These are phyloP conservation scores for Gossypium schwendimanii DNA, from an alignment of 441 rosid species.

Conservation along the genomic window DNA sequence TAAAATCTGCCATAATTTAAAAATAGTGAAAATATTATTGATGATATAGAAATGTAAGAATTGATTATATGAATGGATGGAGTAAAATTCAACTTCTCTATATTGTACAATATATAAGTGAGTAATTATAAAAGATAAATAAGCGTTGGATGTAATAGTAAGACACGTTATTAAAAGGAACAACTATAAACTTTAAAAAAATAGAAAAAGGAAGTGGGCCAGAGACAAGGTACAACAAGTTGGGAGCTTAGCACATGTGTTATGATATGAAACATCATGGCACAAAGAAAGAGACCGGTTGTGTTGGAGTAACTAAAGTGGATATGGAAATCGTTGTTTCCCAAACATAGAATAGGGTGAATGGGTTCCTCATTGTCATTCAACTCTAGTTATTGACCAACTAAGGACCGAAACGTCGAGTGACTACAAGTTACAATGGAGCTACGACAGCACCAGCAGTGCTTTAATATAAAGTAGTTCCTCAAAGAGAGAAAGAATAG, in stretches of 20 bases:
- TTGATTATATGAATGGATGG: too few species aligned
- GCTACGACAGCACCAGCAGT: neutral
- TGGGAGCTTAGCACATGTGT: neutral
- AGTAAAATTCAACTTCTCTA: too few species aligned
- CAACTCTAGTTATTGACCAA: conserved; percentile 27
- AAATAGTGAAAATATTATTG: too few species aligned
- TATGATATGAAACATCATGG: neutral
- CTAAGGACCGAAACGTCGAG: conserved; percentile 33
- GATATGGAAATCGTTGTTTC: neutral
- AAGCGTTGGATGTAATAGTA: too few species aligned
- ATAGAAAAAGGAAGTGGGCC: neutral
- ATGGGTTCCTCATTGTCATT: neutral
- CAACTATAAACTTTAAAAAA: too few species aligned
- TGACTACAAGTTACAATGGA: conserved; percentile 7
- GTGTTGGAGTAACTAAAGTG: neutral
- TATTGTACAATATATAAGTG: too few species aligned
- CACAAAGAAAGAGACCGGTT: neutral
- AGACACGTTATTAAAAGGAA: fast-evolving
- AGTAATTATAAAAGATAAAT: too few species aligned
- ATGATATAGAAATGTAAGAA: too few species aligned
- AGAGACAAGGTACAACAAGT: neutral
- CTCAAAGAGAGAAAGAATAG: conserved; percentile 17
- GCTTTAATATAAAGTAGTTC: conserved; percentile 27
- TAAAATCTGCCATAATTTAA: too few species aligned
- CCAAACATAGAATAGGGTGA: neutral